Base-by-base conservation (phyloP, 202 grass and related monocot species). In the Dendrocalamus latiflorus region DNA sequence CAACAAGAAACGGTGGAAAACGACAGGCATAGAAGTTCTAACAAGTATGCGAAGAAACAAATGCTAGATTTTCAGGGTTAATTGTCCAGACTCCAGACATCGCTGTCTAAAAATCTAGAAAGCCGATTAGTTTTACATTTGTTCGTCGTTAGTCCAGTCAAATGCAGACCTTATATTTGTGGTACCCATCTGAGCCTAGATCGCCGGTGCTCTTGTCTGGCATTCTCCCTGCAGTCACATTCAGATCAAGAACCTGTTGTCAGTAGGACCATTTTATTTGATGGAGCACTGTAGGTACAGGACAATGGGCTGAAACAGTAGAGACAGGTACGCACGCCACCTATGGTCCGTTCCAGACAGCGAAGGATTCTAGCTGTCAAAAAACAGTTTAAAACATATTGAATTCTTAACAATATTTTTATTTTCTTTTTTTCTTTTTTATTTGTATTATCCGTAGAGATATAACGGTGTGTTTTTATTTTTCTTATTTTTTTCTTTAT, bases 161-260 rank as follows among this genome's bases (percentile, higher is more conserved):
- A 33, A 11, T 75, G 1, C 79, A 15, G 60, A 93, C 92, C 92
- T 92, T 94, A 83, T 94, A 94, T 65, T 74, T 94, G 87, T 94
- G 90, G 81, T 94, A 94, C 30, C 92, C 92, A n/a, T 74, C 90
- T 1, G 89, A 50, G 18, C 56, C 84, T 16, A 88, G 51, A 44
- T 94, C 92, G 28, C 92, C 90, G 0, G 90, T 94, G 75, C 89
- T 91, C 64, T 94, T 92, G 74, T 94, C 90, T 8, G 84, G 84
- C 92, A 94, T 90, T 37, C 25, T 87, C 12, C 92, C 92, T 94
- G 89, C 26, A 45, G 22, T 65, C 68, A 75, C 6, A 45, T 8
- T 59, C 20, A 76, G 25, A 61, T 36, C 26, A 63, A 17, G 42
- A 78, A 37, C 43, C 4, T 1, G 1, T 3, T 11, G 75, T 65